Base-by-base conservation (phyloP, 1,139 yeast genomes). In the Arxiozyma bovina region DNA sequence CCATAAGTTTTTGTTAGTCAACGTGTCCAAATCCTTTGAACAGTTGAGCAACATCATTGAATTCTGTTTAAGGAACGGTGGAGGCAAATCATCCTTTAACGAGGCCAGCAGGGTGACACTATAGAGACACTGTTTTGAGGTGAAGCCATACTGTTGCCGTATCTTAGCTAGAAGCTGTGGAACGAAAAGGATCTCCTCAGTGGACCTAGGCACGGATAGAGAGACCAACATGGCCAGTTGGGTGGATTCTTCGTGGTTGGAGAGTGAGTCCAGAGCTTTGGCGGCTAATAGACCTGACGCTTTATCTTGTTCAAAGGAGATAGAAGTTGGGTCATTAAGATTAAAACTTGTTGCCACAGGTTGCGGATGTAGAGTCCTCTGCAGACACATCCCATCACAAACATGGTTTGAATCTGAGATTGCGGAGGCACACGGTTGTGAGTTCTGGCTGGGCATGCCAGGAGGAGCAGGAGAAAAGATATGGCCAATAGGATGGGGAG, bases 211-310 rank as follows among this genome's bases (percentile, higher is more conserved):
- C 20, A 85, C 78, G 0, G 91, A 80, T 56, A 84, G 77, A 0
- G 93, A 87, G 15, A 85, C 89, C 50, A 85, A 72, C 6, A 81
- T 77, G 0, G 91, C 85, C 55, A 85, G 60, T 69, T 80, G 80
- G 59, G 78, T 77, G 48, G 69, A 65, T 56, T 78, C 76, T 55
- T 74, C 73, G 27, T 72, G 66, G n/a, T 64, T 64, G 9, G 87
- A 83, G 48, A 87, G 80, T 2, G 70, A 63, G 7, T 71, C 67
- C 38, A 73, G 57, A 0, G 75, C 74, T 53, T 71, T 64, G 3
- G 89, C 89, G 2, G 91, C 91, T 2, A 87, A 85, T 1, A 89
- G 82, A 4, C 89, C 91, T 0, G 93, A 91, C 0, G 91, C 91
- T 74, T 52, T 79, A 45, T 45, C 48, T 11, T 27, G 81, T 61